Conservation (phyloP, 768 basidiomycete species). For the Rhodosporidiobolus sp. region DNA sequence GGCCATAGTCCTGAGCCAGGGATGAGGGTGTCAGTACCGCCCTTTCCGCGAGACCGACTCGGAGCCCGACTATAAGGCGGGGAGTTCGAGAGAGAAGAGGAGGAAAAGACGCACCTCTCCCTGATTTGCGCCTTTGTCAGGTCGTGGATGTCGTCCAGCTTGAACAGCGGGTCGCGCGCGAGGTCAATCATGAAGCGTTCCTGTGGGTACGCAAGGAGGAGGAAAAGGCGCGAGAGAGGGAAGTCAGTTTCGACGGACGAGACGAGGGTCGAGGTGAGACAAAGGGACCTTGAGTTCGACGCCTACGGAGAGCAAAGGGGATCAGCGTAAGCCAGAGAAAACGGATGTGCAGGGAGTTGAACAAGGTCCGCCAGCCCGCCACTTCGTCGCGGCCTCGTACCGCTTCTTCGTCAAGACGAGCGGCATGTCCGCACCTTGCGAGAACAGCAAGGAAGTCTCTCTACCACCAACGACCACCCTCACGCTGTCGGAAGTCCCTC, state of each 20-base stretch:
- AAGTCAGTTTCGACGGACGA: neutral
- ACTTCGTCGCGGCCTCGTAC: too few relatives aligned
- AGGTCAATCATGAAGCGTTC: slow-evolving; percentile 50
- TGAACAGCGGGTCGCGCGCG: slow-evolving; percentile 50
- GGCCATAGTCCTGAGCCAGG: slow-evolving; percentile 53
- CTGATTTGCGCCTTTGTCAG: slow-evolving; percentile 40
- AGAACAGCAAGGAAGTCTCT: too few relatives aligned
- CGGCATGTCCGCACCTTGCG: too few relatives aligned
- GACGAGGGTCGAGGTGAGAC: neutral
- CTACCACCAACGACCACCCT: too few relatives aligned
- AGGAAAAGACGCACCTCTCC: slow-evolving; percentile 10
- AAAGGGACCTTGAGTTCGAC: neutral
- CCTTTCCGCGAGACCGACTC: too few relatives aligned
- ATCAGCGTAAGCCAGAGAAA: too few relatives aligned
- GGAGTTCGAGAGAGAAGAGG: slow-evolving; percentile 4
- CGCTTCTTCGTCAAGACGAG: too few relatives aligned
- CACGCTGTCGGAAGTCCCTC: too few relatives aligned
- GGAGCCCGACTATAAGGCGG: too few relatives aligned
- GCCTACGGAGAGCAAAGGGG: neutral
- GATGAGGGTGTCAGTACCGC: slow-evolving; percentile 47
- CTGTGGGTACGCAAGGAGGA: neutral
- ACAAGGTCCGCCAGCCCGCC: neutral
- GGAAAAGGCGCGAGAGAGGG: neutral
- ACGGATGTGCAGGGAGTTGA: too few relatives aligned
- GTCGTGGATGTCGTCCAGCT: slow-evolving; percentile 51